These are phyloP conservation scores for Cyclotella distinguenda DNA, from an alignment of 108 stramenopile genomes.

Conservation along the genomic window DNA sequence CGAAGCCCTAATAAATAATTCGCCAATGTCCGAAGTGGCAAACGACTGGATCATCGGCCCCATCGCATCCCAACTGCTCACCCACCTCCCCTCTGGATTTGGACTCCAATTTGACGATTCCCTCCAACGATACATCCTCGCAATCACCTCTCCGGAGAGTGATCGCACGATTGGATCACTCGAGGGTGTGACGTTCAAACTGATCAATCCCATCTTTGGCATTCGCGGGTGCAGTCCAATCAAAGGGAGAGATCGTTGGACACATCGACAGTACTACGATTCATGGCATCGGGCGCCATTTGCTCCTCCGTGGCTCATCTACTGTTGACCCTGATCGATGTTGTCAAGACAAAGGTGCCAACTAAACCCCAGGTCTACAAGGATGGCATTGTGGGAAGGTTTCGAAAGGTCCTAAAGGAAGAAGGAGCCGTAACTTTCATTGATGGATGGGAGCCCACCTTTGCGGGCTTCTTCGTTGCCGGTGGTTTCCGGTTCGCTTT, in stretches of 20 bases:
- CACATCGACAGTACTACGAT: constrained; percentile 58
- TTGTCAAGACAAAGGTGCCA: constrained; percentile 82
- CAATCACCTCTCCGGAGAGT: constrained; percentile 28
- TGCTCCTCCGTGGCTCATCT: constrained; percentile 77
- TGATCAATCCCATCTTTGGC: constrained; percentile 79
- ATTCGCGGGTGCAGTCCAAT: constrained; percentile 83
- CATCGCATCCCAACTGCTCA: constrained; percentile 59
- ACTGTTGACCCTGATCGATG: constrained; percentile 70
- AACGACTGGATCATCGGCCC: constrained; percentile 24
- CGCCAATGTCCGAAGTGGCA: constrained; percentile 14
- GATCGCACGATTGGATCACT: constrained; percentile 21
- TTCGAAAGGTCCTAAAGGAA: constrained; percentile 58
- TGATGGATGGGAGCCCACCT: constrained; percentile 83
- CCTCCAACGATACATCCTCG: constrained; percentile 55
- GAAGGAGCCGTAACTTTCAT: constrained; percentile 66
- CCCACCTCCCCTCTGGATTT: constrained; percentile 73
- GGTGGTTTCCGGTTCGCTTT: constrained; percentile 68
- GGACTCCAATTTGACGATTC: constrained; percentile 66
- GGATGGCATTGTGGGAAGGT: constrained; percentile 50
- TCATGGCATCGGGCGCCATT: constrained; percentile 70
- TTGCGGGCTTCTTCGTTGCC: constrained; percentile 74
- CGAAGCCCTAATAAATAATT: not conserved
- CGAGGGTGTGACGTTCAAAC: constrained; percentile 39
- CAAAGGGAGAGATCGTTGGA: constrained; percentile 71
- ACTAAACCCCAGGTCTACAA: constrained; percentile 76